Conservation (phyloP, 1,284 basidiomycete genomes). For the Rhizopogon parksii region DNA sequence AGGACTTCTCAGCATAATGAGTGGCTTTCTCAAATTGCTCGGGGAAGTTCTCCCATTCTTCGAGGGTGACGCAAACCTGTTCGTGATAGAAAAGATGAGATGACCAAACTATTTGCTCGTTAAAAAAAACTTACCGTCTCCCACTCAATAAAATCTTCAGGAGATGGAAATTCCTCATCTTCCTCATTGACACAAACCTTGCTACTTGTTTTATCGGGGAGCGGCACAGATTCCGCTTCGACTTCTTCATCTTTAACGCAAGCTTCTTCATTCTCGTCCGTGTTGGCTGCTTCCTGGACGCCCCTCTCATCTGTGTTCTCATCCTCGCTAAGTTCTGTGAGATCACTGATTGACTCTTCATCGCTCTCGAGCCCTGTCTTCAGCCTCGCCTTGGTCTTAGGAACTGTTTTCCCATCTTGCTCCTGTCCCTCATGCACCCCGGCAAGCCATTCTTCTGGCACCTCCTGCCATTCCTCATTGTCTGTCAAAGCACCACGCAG, state of each 20-base stretch:
- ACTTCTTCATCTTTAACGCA: constrained; percentile 9
- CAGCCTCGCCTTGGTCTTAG: constrained; percentile 10
- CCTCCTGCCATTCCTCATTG: constrained; percentile 69
- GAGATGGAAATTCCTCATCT: constrained; percentile 16
- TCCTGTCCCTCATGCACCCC: constrained; percentile 15
- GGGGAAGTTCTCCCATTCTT: constrained; percentile 74
- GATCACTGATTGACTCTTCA: constrained; percentile 52
- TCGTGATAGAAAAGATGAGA: constrained; percentile 1
- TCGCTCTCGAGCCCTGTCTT: constrained; percentile 55
- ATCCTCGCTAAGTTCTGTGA: constrained; percentile 62
- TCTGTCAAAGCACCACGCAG: constrained; percentile 43
- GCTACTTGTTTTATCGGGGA: neutral
- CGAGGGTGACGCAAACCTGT: constrained; percentile 72
- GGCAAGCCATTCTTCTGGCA: constrained; percentile 70
- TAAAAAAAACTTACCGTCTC: constrained; percentile 56
- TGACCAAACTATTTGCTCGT: neutral
- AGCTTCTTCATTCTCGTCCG: constrained; percentile 9
- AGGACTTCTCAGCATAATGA: constrained; percentile 72
- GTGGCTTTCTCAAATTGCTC: constrained; percentile 68
- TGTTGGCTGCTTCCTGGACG: constrained; percentile 8
- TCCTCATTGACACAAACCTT: constrained; percentile 3
- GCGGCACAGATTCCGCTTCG: constrained; percentile 11
- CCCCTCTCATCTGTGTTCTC: constrained; percentile 7
- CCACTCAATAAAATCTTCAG: constrained; percentile 70
- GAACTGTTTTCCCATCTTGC: constrained; percentile 8